phyloP scores from a whole-genome alignment of 139 green algal genomes.

The Monoraphidium neglectum region DNA sequence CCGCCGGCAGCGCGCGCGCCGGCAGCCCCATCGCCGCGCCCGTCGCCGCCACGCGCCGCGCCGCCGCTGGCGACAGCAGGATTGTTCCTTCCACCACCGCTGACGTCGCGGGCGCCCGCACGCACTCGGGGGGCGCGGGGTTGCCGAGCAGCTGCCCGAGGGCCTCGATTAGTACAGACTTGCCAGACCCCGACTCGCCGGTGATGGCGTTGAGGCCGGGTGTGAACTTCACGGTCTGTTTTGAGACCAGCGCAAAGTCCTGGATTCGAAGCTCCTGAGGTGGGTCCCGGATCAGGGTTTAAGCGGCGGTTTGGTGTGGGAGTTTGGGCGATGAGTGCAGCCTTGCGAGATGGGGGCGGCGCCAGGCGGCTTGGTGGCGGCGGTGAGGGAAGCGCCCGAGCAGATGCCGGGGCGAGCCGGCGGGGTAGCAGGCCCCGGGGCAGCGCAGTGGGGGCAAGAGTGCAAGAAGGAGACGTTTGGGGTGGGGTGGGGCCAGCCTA shows the following conservation, averaged over 20 bases:
- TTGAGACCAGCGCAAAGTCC: conserved; percentile 85
- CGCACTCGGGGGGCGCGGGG: conserved; percentile 52
- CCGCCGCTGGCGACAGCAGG: conserved; percentile 33
- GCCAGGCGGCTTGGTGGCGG: too few species aligned
- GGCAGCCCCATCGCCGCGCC: conserved; percentile 40
- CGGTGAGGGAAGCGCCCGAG: too few species aligned
- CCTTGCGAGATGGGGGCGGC: too few species aligned
- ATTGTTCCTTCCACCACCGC: conserved; percentile 67
- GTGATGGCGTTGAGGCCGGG: conserved; percentile 88
- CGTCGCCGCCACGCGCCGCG: conserved; percentile 17
- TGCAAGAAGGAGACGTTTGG: too few species aligned
- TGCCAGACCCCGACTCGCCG: conserved; percentile 86
- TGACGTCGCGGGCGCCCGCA: conserved; percentile 61
- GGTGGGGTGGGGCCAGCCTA: too few species aligned
- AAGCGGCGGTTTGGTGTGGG: neutral
- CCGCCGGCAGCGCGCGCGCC: conserved; percentile 22
- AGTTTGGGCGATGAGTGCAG: too few species aligned
- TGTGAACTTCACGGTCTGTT: conserved; percentile 62
- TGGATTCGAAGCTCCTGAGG: conserved; percentile 43
- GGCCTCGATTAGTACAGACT: conserved; percentile 81
- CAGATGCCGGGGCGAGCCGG: too few species aligned
- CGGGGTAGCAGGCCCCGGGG: too few species aligned
- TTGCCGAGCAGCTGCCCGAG: conserved; percentile 75
- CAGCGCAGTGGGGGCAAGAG: too few species aligned
- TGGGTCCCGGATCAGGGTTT: neutral